phyloP scores from a whole-genome alignment of 2,329 filamentous ascomycete species.

The Coniosporium tulheliwenetii region DNA sequence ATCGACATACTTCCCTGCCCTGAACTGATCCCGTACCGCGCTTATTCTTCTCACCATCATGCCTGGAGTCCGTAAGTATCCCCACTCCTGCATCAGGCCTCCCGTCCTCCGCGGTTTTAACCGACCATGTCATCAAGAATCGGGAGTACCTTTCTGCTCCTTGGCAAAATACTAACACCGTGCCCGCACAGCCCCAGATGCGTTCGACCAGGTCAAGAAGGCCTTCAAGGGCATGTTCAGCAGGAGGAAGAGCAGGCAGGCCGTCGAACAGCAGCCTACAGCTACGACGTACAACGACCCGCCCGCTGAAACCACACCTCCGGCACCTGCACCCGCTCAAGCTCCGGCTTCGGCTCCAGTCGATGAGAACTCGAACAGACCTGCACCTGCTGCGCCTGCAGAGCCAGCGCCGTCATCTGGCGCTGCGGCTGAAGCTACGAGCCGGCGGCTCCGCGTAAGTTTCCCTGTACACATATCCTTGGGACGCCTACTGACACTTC shows the following conservation, averaged over 20 bases:
- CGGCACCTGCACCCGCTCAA: not conserved
- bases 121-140: not conserved
- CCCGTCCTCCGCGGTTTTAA: not conserved
- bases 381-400: no score
- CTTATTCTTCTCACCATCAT: slow-evolving; percentile 1
- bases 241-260: slow-evolving; percentile 3
- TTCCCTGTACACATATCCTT: no score
- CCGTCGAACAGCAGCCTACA: not conserved
- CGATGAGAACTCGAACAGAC: no score
- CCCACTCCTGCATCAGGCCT: not conserved
- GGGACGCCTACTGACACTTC: no score
- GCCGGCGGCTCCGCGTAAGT: no score
- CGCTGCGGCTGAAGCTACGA: no score
- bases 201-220: slow-evolving; percentile 10
- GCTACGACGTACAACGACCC: not conserved
- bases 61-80: slow-evolving; percentile 7
- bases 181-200: slow-evolving; percentile 8
- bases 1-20: not conserved
- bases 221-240: slow-evolving; percentile 13
- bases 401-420: no score
- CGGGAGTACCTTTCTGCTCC: not conserved
- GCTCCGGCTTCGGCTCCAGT: not conserved
- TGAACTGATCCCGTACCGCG: not conserved
- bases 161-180: slow-evolving; percentile 1
- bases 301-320: not conserved